These are phyloP conservation scores for Talaromyces sp. DNA, from an alignment of 2,329 filamentous ascomycete species.

Conservation along the genomic window DNA sequence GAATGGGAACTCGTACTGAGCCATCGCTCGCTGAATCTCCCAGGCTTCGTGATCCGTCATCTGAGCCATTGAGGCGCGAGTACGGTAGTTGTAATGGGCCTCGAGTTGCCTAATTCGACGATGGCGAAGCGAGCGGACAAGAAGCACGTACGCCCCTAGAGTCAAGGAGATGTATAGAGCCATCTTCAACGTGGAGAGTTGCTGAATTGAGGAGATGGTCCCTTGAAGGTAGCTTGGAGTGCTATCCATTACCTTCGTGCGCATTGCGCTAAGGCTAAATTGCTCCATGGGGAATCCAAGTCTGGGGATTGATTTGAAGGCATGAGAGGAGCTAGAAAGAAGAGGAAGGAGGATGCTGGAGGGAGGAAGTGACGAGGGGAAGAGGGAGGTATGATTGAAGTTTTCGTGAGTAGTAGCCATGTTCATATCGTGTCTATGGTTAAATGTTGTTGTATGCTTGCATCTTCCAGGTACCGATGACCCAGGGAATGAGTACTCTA, in stretches of 20 bases:
- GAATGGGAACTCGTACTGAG: slow-evolving; percentile 56
- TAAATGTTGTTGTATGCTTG: not conserved
- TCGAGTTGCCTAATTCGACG: slow-evolving; percentile 37
- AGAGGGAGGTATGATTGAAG: not conserved
- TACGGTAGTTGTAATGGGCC: slow-evolving; percentile 44
- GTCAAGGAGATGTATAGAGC: not conserved
- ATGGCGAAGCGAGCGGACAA: slow-evolving; percentile 31
- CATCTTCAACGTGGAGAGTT: not conserved
- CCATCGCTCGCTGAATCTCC: slow-evolving; percentile 47
- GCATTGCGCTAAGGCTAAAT: not conserved
- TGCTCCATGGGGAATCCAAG: not conserved
- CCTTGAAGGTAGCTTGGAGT: not conserved
- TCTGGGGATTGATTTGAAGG: not conserved
- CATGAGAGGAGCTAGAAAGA: not conserved
- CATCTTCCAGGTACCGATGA: not conserved
- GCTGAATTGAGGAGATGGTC: not conserved
- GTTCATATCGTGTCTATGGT: too few species aligned
- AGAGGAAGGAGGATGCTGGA: slow-evolving; percentile 16
- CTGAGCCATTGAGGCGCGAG: slow-evolving; percentile 44
- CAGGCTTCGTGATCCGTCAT: slow-evolving; percentile 57
- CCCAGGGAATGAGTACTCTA: not conserved
- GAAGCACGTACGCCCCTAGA: slow-evolving; percentile 4
- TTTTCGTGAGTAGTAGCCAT: not conserved
- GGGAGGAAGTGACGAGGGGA: not conserved
- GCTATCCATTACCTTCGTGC: not conserved